Evolutionary conservation across 192 early-diverging fungal species (phyloP).

Genomic region (Umbelopsis sp.): DNA sequence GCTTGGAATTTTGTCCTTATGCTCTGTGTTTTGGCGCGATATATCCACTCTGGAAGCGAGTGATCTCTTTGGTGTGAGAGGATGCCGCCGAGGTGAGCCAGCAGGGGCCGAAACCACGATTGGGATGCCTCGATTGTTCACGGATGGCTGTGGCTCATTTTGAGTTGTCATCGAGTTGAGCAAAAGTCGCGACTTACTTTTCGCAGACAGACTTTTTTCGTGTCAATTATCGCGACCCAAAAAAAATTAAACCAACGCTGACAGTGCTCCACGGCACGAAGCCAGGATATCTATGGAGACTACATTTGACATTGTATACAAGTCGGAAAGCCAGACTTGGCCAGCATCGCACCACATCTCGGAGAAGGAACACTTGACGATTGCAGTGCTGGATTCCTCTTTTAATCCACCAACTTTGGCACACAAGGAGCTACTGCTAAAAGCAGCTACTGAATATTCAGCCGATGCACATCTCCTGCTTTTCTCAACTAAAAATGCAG

Average conservation of each 20-base stretch:
- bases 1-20: no score
- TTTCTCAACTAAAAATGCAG: conserved; percentile 67
- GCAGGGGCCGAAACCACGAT: neutral
- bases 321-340: neutral
- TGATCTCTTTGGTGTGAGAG: neutral
- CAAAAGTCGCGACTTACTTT: neutral
- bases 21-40: no score
- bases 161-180: neutral
- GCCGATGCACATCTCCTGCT: conserved; percentile 59
- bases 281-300: neutral
- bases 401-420: conserved; percentile 76
- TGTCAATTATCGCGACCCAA: neutral
- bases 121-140: conserved; percentile 7
- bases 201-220: neutral
- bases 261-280: no score
- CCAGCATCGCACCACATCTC: neutral
- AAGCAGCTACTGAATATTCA: conserved; percentile 33
- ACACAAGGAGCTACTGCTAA: conserved; percentile 58
- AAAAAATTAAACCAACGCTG: neutral
- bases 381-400: conserved; percentile 68
- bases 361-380: neutral
- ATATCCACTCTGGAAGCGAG: neutral
- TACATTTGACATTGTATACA: conserved; percentile 4
- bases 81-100: neutral
- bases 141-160: conserved; percentile 11